Conservation (phyloP, 2,329 filamentous ascomycete species). For the Aspergillus alliaceus region DNA sequence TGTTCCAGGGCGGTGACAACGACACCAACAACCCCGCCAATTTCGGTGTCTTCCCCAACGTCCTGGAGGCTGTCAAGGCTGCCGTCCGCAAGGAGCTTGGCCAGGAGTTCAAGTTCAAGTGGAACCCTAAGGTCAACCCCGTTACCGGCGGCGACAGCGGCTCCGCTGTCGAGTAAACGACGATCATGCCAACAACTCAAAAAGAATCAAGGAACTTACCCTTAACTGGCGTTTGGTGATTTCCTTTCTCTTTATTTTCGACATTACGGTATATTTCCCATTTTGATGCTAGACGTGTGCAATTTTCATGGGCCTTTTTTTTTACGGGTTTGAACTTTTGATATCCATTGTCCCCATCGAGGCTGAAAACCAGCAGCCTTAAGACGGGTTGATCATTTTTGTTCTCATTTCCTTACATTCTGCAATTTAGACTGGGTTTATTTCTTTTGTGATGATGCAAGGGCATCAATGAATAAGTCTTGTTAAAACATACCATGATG, state of each 20-base stretch:
- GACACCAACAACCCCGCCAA: slow-evolving; percentile 74
- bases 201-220: slow-evolving; percentile 8
- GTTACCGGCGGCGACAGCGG: slow-evolving; percentile 55
- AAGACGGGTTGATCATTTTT: neutral
- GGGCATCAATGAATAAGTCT: slow-evolving; percentile 6
- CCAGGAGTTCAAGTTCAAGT: slow-evolving; percentile 72
- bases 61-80: slow-evolving; percentile 68
- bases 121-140: slow-evolving; percentile 70
- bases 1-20: slow-evolving; percentile 75
- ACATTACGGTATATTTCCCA: slow-evolving; percentile 2
- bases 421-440: slow-evolving; percentile 12
- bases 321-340: slow-evolving; percentile 23
- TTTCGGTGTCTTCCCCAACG: slow-evolving; percentile 74
- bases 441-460: slow-evolving; percentile 8
- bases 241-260: slow-evolving; percentile 4
- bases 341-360: slow-evolving; percentile 20
- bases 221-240: slow-evolving; percentile 16
- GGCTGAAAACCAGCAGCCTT: neutral
- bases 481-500: neutral
- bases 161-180: slow-evolving; percentile 56
- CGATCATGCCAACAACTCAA: slow-evolving; percentile 14
- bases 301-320: slow-evolving; percentile 1
- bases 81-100: slow-evolving; percentile 70
- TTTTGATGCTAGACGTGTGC: neutral
- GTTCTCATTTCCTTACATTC: neutral